Base-by-base conservation (phyloP, 1,284 basidiomycete genomes). In the Dichomitus squalens region DNA sequence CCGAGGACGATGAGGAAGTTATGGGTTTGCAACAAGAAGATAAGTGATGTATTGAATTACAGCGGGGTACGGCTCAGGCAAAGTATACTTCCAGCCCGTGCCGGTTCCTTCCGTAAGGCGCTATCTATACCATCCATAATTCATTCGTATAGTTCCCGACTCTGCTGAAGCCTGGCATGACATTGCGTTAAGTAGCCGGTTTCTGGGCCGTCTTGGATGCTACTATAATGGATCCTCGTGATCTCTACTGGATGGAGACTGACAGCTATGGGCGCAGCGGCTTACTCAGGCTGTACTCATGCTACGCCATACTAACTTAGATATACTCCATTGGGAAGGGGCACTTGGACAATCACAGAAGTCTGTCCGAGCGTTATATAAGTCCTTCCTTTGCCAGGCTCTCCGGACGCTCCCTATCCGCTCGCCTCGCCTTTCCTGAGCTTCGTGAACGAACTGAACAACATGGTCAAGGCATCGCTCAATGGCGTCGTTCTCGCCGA, bases 401-500 rank as follows among this genome's bases (percentile, higher is more conserved):
- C 41, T 23, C 11, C 23, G 31, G 12, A 12, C 21, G 20, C 29
- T 34, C 23, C 41, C 46, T 16, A 34, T 7, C 34, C 16, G 21
- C 36, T 25, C 34, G 41, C 35, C 21, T 35, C 16, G 4, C 8
- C 1, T 31, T 29, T 27, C 11, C 2, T 23, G 7, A 7, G 14
- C 33, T 29, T 11, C 11, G 27, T 41, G 5, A 4, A 31, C 27
- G 5, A 46, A 20, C 8, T 18, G 16, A 5, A 5, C 35, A 71
- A 5, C 63, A 82, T 81, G 79, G 76, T 79, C 60, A 81, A 77
- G 71, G 84, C 79, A 23, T 73, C 74, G 6, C 67, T 83, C 55
- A 76, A 84, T 64, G 80, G 79, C 35, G 73, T 71, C 21, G 73
- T 82, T 36, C 76, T 92, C 62, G 86, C 86, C 8, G 79, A 88